Base-by-base conservation (phyloP, 140 eudicot species). In the Oenanthe javanica region DNA sequence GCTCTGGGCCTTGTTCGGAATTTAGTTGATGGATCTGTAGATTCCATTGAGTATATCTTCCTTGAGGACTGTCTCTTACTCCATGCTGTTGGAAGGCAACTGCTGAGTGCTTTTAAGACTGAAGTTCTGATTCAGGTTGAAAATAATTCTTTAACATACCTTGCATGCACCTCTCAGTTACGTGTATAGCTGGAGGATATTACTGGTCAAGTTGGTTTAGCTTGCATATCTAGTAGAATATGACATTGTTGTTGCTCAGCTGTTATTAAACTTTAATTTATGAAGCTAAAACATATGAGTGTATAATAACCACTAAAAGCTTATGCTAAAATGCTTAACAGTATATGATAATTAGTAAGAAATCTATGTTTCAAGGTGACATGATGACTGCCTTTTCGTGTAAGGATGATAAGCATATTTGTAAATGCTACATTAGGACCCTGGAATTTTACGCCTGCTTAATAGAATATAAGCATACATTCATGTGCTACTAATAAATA, bases 1-100 rank as follows among this genome's bases (percentile, higher is more conserved):
- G 97, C 99, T 77, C 81, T 96, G 86, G 91, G 90, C 69, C 83
- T 96, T 78, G 87, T 96, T 25, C 86, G 93, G 75, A 91, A 91
- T 79, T 93, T 96, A 36, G 92, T 96, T 63, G 97, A 91, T 72
- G 99, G 97, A 52, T 79, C 87, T 76, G 55, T 78, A 31, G 89
- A 88, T 69, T 91, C 96, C 43, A 81, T 93, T 8, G 93, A 91
- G 49, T 89, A 83, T 79, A 84, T 93, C 8, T 87, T 93, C 69
- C 71, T 80, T 11, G 98, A 93, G 77, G 91, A 91, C 82, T 85
- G 85, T 55, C 84, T 85, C 78, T 50, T 91, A 81, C 86, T 93
- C 72, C 87, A 88, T 67, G 87, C 93, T 77, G 86, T 93, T 87
- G 97, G 97, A 78, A 91, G 90, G 83, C 95, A 91, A 72, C 50